Percentiles rank a stretch among this genome's conserved stretches.
These are phyloP conservation scores for Noccaea bulbosa DNA, from an alignment of 345 rosid genomes.

Conservation along the genomic window DNA sequence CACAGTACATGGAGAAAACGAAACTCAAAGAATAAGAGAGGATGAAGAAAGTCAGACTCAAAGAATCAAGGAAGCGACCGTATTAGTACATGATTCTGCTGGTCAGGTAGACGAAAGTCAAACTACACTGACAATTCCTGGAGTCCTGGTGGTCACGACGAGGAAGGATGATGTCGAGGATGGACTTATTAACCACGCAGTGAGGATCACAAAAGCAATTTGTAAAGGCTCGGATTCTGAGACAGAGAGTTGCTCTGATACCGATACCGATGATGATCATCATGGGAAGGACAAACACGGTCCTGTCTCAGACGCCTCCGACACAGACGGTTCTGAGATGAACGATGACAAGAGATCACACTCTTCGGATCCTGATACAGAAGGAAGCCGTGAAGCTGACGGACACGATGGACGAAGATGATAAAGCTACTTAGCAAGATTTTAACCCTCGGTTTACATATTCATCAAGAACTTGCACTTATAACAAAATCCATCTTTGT, in stretches of 20 bases:
- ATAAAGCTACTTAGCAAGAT: slow-evolving; percentile 53
- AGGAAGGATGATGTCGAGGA: slow-evolving; percentile 44
- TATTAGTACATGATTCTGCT: slow-evolving; percentile 49
- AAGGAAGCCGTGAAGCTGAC: slow-evolving; percentile 43
- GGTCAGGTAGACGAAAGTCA: slow-evolving; percentile 64
- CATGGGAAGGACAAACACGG: slow-evolving; percentile 46
- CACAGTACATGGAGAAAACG: slow-evolving; percentile 79
- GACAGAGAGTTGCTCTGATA: slow-evolving; percentile 55
- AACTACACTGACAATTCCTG: slow-evolving; percentile 51
- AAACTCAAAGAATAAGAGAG: slow-evolving; percentile 56
- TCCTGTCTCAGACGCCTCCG: slow-evolving; percentile 51
- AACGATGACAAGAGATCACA: slow-evolving; percentile 39
- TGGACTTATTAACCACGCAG: slow-evolving; percentile 62
- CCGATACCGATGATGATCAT: slow-evolving; percentile 44
- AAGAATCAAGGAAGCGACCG: slow-evolving; percentile 37
- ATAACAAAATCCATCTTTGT: slow-evolving; percentile 10
- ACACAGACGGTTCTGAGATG: slow-evolving; percentile 50
- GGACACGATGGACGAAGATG: slow-evolving; percentile 62
- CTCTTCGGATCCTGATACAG: slow-evolving; percentile 54
- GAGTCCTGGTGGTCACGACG: slow-evolving; percentile 41
- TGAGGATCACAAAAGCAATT: slow-evolving; percentile 50
- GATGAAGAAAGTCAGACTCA: slow-evolving; percentile 50
- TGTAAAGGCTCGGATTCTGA: slow-evolving; percentile 58
- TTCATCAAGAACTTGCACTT: slow-evolving; percentile 17
- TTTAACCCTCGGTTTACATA: slow-evolving; percentile 26